Evolutionary conservation across 2,329 filamentous ascomycete species (phyloP).

Genomic region (Pestalotiopsis sp.): DNA sequence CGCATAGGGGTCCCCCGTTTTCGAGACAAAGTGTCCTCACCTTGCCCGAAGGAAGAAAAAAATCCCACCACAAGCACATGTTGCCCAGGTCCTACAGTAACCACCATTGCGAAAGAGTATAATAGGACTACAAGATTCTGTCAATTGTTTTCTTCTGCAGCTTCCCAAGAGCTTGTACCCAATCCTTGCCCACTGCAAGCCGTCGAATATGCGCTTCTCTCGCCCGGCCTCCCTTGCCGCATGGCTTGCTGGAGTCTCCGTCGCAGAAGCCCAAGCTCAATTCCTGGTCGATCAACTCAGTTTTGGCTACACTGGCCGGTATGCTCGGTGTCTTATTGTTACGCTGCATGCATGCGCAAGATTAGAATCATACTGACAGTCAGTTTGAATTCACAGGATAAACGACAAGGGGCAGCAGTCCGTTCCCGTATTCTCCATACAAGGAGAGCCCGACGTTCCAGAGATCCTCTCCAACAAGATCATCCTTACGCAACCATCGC

Average conservation of each 20-base stretch:
- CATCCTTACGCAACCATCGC: conserved; percentile 85
- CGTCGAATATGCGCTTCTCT: conserved; percentile 47
- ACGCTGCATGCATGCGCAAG: background rate
- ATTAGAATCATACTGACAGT: background rate
- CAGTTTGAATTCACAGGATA: conserved; percentile 44
- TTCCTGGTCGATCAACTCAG: conserved; percentile 73
- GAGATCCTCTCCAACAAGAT: conserved; percentile 84
- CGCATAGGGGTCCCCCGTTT: conserved; percentile 4
- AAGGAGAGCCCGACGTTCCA: conserved; percentile 56
- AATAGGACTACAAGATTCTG: background rate
- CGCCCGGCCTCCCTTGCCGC: conserved; percentile 38
- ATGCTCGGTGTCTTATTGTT: conserved; percentile 21
- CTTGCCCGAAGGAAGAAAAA: background rate
- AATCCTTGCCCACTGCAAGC: background rate
- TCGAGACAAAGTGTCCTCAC: conserved; percentile 13
- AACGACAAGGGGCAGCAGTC: conserved; percentile 58
- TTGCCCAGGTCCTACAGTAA: background rate
- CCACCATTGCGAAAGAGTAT: background rate
- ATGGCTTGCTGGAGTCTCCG: conserved; percentile 42
- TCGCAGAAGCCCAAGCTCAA: conserved; percentile 60
- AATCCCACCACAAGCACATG: background rate
- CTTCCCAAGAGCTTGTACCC: conserved; percentile 8
- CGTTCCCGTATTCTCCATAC: conserved; percentile 58
- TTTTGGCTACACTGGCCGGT: conserved; percentile 74
- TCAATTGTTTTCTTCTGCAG: conserved; percentile 12